Percentiles rank a stretch among this genome's conserved stretches.
Conservation (phyloP, 2,329 filamentous ascomycete genomes). For the Escovopsis weberi region DNA sequence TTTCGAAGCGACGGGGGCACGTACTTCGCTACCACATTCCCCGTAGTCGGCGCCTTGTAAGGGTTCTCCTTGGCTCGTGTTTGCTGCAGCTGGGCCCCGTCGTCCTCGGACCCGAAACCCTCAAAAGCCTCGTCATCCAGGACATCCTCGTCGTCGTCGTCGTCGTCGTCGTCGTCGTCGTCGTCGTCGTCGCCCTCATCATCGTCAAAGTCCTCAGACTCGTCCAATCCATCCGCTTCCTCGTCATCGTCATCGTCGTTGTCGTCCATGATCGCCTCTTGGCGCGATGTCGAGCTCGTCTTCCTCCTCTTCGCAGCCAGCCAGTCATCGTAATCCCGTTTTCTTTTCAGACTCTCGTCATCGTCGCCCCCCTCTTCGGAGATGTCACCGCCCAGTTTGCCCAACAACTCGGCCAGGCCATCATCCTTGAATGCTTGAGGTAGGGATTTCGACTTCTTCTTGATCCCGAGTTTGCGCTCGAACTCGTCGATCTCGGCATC, state of each 20-base stretch:
- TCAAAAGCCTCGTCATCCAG: constrained; percentile 22
- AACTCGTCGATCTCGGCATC: constrained; percentile 78
- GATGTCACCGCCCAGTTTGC: constrained; percentile 38
- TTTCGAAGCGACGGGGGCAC: constrained; percentile 73
- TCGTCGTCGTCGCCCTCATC: constrained; percentile 17
- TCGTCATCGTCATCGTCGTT: constrained; percentile 13
- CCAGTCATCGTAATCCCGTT: constrained; percentile 45
- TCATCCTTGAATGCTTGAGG: constrained; percentile 67
- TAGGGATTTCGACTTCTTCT: constrained; percentile 60
- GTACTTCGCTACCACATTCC: constrained; percentile 51
- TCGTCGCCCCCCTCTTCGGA: constrained; percentile 34
- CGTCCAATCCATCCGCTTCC: constrained; percentile 12
- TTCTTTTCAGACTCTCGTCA: constrained; percentile 46
- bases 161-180: constrained; percentile 26
- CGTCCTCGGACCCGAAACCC: constrained; percentile 23
- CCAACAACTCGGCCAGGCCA: constrained; percentile 65
- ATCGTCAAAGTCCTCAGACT: constrained; percentile 14
- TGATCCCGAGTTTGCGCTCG: constrained; percentile 76
- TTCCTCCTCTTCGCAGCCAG: constrained; percentile 33
- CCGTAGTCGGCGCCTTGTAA: constrained; percentile 57
- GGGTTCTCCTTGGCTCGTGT: constrained; percentile 60
- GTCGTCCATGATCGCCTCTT: not conserved
- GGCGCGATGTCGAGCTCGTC: constrained; percentile 10
- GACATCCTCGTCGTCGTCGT: constrained; percentile 20
- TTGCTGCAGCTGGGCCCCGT: constrained; percentile 22